A percentile compares a stretch with the other conserved stretches of the same genome.
phyloP scores from a whole-genome alignment of 2,329 filamentous ascomycete genomes.

The Echinosphaeria canescens region DNA sequence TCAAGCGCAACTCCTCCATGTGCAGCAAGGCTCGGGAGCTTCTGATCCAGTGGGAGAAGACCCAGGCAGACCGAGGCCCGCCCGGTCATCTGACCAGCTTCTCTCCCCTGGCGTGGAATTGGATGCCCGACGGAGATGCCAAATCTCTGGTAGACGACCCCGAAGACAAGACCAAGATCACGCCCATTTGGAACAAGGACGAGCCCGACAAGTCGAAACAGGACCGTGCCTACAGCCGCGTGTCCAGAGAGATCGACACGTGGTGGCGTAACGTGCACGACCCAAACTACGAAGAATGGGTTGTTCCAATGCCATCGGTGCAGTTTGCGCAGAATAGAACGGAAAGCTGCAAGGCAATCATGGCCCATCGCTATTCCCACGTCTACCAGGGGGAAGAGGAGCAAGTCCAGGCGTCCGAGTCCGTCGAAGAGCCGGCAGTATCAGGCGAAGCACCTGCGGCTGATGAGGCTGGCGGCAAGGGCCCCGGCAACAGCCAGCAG shows the following conservation, averaged over 20 bases:
- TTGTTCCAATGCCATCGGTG: conserved; percentile 34
- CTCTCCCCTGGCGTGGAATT: conserved; percentile 31
- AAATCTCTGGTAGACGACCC: conserved; percentile 14
- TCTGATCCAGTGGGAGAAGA: conserved; percentile 29
- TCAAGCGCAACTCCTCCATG: conserved; percentile 35
- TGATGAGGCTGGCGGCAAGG: conserved; percentile 4
- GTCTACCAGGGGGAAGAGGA: conserved; percentile 19
- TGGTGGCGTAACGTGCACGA: conserved; percentile 42
- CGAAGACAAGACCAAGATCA: conserved; percentile 16
- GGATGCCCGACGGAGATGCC: conserved; percentile 18
- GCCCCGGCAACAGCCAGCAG: conserved; percentile 4
- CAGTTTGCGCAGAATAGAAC: conserved; percentile 34
- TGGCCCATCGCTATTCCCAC: conserved; percentile 30
- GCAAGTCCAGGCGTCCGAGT: conserved; percentile 11
- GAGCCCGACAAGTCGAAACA: conserved; percentile 34
- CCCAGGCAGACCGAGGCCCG: conserved; percentile 17
- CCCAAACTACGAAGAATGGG: conserved; percentile 36
- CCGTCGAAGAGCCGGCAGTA: conserved; percentile 9
- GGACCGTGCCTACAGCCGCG: conserved; percentile 33
- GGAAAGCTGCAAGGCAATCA: conserved; percentile 33
- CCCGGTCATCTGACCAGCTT: conserved; percentile 26
- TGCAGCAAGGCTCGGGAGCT: conserved; percentile 31
- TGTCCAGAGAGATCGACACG: conserved; percentile 40
- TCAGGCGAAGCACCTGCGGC: conserved; percentile 4
- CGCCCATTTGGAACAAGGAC: conserved; percentile 26